Percentiles rank a stretch among this genome's conserved stretches.
Conservation (phyloP, 345 rosid genomes). For the Firmiana major region DNA sequence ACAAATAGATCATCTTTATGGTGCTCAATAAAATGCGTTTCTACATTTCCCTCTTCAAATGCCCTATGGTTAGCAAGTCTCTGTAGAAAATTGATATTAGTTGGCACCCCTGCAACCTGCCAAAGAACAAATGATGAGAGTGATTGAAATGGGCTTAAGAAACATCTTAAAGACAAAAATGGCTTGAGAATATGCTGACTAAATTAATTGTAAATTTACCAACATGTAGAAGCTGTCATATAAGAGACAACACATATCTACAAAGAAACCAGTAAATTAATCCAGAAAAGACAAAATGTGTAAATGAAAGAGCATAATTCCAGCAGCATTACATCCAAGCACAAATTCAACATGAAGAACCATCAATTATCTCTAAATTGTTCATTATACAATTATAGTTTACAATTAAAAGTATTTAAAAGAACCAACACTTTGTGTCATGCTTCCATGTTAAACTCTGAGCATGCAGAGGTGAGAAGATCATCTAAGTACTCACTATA, state of each 20-base stretch:
- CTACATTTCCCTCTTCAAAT: slow-evolving; percentile 76
- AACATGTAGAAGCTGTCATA: neutral
- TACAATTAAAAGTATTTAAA: neutral
- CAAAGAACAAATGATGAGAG: slow-evolving; percentile 22
- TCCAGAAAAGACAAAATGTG: neutral
- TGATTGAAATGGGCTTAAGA: slow-evolving; percentile 8
- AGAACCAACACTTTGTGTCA: neutral
- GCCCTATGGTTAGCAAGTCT: slow-evolving; percentile 71
- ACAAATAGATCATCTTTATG: slow-evolving; percentile 67
- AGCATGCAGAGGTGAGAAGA: neutral
- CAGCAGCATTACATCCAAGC: neutral
- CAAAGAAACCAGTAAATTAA: neutral
- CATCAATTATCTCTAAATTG: slow-evolving; percentile 5
- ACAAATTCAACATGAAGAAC: neutral
- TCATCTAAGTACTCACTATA: slow-evolving; percentile 7
- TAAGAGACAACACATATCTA: neutral
- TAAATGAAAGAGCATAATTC: neutral
- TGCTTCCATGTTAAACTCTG: neutral
- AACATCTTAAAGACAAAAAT: neutral
- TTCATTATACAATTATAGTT: neutral
- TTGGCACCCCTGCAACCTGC: slow-evolving; percentile 96
- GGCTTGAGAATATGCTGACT: slow-evolving; percentile 2
- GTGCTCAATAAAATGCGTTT: slow-evolving; percentile 91
- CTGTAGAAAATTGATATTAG: slow-evolving; percentile 76
- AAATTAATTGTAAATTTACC: neutral